Evolutionary conservation across 2,329 filamentous ascomycete species (phyloP), one percentile per base, ranked within the genome.

Genomic region (Albifimbria verrucaria): DNA sequence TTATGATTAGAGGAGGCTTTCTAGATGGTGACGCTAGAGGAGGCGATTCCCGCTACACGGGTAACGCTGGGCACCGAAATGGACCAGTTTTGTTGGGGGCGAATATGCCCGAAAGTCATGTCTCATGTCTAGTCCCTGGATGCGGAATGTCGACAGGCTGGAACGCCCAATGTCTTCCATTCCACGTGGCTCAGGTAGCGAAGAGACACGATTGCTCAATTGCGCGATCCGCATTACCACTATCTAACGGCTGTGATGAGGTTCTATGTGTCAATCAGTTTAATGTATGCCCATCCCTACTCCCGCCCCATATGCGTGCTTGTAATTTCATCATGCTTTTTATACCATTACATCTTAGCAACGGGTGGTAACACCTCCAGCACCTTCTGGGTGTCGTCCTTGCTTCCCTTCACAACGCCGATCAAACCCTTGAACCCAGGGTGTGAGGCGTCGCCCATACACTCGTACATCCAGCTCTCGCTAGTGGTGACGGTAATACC

Each of bases 401-500:
- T 81, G 7, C 81, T 86, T 61, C 90, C 89, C 78, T 93, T 96
- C 52, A 97, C 89, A 52, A 97, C 65, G 51, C 77, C 79, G 57
- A 89, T 86, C 46, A 97, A 78, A 22, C 77, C 77, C 73, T 82
- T 88, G 68, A 97, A 97, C 71, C 86, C 84, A 1, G 78, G 72
- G 62, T 87, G 83, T 12, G 73, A 78, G 7, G 93, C 90, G 73
- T 97, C 92, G 18, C 90, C 90, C 75, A 97, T 81, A 63, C 85
- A 85, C 77, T 97, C 92, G 73, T 95, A 97, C 66, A 97, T 73
- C 73, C 89, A 87, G 70, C 89, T 89, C 82, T 97, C 93, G 70
- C 89, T 94, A 22, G 87, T 91, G 18, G 92, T 96, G 26, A 97
- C 85, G 3, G 83, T 75, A 32, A 86, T 89, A 1, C 92, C 92